Conservation (phyloP, 495 filamentous ascomycete species). For the Tuber umbilicatum region DNA sequence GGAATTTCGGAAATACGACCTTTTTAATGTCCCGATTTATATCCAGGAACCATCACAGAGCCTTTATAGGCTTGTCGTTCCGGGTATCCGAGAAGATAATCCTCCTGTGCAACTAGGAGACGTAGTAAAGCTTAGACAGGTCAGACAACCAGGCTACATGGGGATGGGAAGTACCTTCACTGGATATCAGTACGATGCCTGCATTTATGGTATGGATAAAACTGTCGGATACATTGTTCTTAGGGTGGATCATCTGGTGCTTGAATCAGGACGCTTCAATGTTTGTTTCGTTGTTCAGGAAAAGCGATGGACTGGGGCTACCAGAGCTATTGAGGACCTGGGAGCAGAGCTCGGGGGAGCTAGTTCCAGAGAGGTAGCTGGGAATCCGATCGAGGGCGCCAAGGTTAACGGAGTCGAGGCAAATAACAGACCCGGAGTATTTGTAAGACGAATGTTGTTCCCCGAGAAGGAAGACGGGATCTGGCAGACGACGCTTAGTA, state of each 20-base stretch:
- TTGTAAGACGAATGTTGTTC: conserved; percentile 51
- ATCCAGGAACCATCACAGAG: conserved; percentile 30
- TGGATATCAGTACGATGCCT: conserved; percentile 42
- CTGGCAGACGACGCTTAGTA: conserved; percentile 44
- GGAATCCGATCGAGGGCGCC: conserved; percentile 34
- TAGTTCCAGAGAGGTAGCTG: conserved; percentile 30
- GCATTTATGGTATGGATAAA: conserved; percentile 44
- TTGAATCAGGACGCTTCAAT: conserved; percentile 44
- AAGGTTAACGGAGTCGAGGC: conserved; percentile 12
- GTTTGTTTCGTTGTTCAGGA: conserved; percentile 43
- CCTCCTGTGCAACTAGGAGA: conserved; percentile 47
- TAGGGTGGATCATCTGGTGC: conserved; percentile 41
- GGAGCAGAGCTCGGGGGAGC: conserved; percentile 34
- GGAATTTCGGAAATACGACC: conserved; percentile 36
- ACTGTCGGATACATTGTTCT: conserved; percentile 41
- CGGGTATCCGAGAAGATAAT: conserved; percentile 46
- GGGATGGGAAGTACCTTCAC: conserved; percentile 27
- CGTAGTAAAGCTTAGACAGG: conserved; percentile 45
- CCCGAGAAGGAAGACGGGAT: conserved; percentile 45
- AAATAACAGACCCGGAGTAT: conserved; percentile 28
- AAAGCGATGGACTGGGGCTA: conserved; percentile 31
- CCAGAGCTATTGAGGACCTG: conserved; percentile 40
- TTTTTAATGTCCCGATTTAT: conserved; percentile 36
- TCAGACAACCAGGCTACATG: conserved; percentile 33
- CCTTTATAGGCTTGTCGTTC: conserved; percentile 40